phyloP scores from a whole-genome alignment of 2,329 filamentous ascomycete genomes.

The Myotisia sp. region DNA sequence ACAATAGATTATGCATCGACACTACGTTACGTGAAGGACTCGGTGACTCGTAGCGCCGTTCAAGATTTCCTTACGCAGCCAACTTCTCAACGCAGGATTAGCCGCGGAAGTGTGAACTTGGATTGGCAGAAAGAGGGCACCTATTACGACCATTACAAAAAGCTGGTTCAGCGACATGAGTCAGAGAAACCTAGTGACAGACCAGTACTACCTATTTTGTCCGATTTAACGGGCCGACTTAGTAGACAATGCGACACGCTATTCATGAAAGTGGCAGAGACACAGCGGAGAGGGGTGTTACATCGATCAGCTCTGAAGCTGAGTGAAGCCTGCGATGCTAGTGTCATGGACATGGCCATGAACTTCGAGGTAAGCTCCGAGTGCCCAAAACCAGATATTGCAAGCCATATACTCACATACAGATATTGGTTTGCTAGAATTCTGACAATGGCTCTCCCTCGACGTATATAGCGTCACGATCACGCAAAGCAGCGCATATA shows the following conservation, averaged over 20 bases:
- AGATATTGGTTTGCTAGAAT: constrained; percentile 13
- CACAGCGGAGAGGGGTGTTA: constrained; percentile 53
- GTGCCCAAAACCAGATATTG: no score
- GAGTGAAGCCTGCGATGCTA: constrained; percentile 25
- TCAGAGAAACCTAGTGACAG: constrained; percentile 35
- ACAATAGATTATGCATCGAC: constrained; percentile 59
- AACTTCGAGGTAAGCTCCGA: constrained; percentile 30
- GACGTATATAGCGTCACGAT: constrained; percentile 23
- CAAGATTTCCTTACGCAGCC: constrained; percentile 39
- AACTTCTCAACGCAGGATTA: constrained; percentile 16
- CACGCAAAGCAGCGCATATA: constrained; percentile 20
- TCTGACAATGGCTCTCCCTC: constrained; percentile 17
- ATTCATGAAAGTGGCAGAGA: constrained; percentile 54
- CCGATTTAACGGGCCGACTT: constrained; percentile 48
- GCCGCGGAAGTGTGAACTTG: no score
- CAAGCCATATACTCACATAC: constrained; percentile 2
- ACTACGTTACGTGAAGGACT: constrained; percentile 61
- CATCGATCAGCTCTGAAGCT: constrained; percentile 45
- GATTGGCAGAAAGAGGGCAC: constrained; percentile 32
- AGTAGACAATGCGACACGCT: constrained; percentile 44
- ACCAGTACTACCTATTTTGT: constrained; percentile 45
- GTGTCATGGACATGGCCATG: constrained; percentile 45
- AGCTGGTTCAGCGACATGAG: constrained; percentile 39
- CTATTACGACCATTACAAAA: constrained; percentile 35
- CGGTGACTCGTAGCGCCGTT: constrained; percentile 53